Base-by-base conservation (phyloP, 2,329 filamentous ascomycete species). In the Fusarium phyllophilum region DNA sequence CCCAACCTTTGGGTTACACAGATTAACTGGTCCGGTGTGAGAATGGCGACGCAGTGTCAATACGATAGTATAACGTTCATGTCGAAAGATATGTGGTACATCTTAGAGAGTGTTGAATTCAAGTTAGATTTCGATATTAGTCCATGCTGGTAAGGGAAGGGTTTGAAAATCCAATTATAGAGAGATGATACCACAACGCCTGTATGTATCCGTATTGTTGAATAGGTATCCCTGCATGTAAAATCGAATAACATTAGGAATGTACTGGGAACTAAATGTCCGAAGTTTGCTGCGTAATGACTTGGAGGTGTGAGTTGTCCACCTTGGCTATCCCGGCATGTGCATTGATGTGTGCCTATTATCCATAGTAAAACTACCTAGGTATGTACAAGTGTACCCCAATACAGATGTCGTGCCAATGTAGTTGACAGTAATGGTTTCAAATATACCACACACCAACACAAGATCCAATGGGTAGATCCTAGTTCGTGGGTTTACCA, bases 241-340 rank as follows among this genome's bases (percentile, higher is more conserved):
- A 24, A 24, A 24, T 34, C 52, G 72, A 49, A 68, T 52, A 44
- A 34, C 48, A 66, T 57, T 31, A 36, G 46, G 49, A 49, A 45
- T 26, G 49, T 60, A 42, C 68, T 36, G 34, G n/a, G 24, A 31
- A 24, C 44, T 59, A 24, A 24, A 46, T 55, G 45, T 36, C 41
- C 48, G 38, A n/a, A 14, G 12, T n/a, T 31, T 49, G 26, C 26
- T 39, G 15, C 51, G 24, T 18, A 55, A 29, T 55, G 11, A 29
- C 22, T 51, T 59, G 26, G 56, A 29, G 34, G 57, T 62, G 56
- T 73, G 73, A 75, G 72, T 73, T 75, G 72, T 73, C 69, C 62
- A 51, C 51, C 54, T 55, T 70, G n/a, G 36, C 49, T 45, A 42
- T 26, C 41, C n/a, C 20, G 42, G 49, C 51, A 39, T 66, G 34